phyloP scores from a whole-genome alignment of 805 yeast species.

The Candida nanaspora region DNA sequence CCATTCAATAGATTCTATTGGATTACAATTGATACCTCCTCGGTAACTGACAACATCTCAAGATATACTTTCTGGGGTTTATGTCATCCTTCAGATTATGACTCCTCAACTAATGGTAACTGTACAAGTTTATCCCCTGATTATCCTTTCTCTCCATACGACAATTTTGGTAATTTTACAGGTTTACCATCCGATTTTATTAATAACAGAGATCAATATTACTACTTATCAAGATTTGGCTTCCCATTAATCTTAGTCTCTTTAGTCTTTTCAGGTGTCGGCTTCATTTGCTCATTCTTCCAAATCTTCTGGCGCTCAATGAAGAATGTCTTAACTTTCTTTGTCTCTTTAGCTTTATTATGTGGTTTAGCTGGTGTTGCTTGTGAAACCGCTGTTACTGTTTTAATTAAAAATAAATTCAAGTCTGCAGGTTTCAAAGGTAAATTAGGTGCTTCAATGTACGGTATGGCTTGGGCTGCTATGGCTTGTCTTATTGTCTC shows the following conservation, averaged over 20 bases:
- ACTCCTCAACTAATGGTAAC: constrained; percentile 20
- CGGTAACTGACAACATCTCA: constrained; percentile 44
- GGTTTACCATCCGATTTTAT: constrained; percentile 49
- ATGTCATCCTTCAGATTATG: constrained; percentile 34
- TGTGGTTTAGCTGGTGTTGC: constrained; percentile 58
- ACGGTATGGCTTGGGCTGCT: constrained; percentile 70
- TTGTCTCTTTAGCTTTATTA: constrained; percentile 43
- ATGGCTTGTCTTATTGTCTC: constrained; percentile 44
- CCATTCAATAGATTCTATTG: constrained; percentile 66
- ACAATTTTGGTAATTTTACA: constrained; percentile 53
- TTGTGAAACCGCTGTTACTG: constrained; percentile 69
- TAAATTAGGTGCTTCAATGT: constrained; percentile 46
- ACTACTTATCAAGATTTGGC: constrained; percentile 58
- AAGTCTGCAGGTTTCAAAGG: constrained; percentile 33
- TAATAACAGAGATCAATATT: constrained; percentile 48
- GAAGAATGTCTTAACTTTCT: constrained; percentile 46
- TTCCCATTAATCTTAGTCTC: constrained; percentile 58
- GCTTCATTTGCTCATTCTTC: constrained; percentile 48
- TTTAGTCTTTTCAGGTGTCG: constrained; percentile 54
- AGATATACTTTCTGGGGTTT: constrained; percentile 86
- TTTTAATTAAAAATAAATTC: constrained; percentile 71
- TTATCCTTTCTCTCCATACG: constrained; percentile 66
- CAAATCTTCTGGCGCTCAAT: constrained; percentile 50
- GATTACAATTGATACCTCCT: constrained; percentile 61
- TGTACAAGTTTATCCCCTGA: constrained; percentile 51